Base-by-base conservation (phyloP, 371 early-diverging fungal species). In the Mucor piriformis region DNA sequence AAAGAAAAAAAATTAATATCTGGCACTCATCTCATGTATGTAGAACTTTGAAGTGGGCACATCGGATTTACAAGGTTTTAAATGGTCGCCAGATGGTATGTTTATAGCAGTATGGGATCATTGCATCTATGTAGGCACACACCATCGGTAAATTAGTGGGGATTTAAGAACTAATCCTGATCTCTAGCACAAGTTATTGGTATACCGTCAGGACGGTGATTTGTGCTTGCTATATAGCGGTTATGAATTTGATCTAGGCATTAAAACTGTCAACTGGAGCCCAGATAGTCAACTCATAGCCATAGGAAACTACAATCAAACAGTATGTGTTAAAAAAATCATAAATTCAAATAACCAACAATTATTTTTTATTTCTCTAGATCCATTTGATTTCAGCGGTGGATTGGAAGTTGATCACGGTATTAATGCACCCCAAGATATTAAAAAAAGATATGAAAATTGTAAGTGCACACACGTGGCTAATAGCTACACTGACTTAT, bases 21-120 rank as follows among this genome's bases (percentile, higher is more conserved):
- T 38, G 13, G n/a, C 13, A 8, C 25, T 25, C n/a, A n/a, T n/a
- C n/a, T n/a, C n/a, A 18, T 11, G 53, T 20, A 29, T 20, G 15
- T 56, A 90, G 84, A 77, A 83, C 27, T 85, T 93, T 54, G 79
- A 75, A 12, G 58, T 87, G 7, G 88, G 89, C 24, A 91, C 91
- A 0, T 61, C 66, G 1, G 94, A 95, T 66, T 46, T 87, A 32
- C 82, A 79, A 10, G 84, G 89, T 50, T 52, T 94, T 6, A 67
- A 72, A 42, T 94, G 94, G 94, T 94, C 95, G 6, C 94, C 94
- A 4, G 86, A 94, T 63, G 92, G 94, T 24, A 75, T 81, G 50
- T 91, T 71, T 51, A 72, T 95, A 33, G 89, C 80, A 1, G 87
- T 82, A 5, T 92, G 89, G 90, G 93, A 94, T 44, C 72, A 70